Percentiles rank a stretch among this genome's conserved stretches.
Evolutionary conservation across 176 grass and related monocot genomes (phyloP).

Genomic region (Melocanna baccifera): DNA sequence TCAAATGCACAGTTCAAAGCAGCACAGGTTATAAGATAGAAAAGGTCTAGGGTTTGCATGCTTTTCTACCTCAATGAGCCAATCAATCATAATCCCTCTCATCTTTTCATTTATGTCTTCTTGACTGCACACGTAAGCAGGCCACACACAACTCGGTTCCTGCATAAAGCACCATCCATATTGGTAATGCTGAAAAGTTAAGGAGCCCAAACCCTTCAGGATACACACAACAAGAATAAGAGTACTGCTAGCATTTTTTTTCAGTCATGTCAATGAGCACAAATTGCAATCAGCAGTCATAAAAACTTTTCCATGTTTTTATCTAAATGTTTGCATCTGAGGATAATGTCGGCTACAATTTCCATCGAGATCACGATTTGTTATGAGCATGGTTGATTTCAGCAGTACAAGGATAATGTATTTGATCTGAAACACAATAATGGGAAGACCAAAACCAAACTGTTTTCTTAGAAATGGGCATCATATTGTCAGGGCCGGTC

Average conservation of each 20-base stretch:
- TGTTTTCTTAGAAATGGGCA: background rate
- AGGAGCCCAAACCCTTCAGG: background rate
- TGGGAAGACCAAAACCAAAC: background rate
- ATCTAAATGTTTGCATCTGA: background rate
- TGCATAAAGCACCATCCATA: slow-evolving; percentile 33
- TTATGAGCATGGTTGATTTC: background rate
- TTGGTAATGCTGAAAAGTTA: slow-evolving; percentile 29
- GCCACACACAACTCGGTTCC: slow-evolving; percentile 51
- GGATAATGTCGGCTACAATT: background rate
- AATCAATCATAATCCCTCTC: slow-evolving; percentile 85
- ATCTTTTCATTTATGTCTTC: slow-evolving; percentile 89
- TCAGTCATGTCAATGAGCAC: background rate
- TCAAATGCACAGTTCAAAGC: background rate
- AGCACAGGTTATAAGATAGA: background rate
- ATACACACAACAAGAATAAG: background rate
- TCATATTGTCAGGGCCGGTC: no score
- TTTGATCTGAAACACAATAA: slow-evolving; percentile 1
- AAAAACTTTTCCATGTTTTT: background rate
- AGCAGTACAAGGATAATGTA: slow-evolving; percentile 13
- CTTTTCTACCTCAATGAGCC: slow-evolving; percentile 79
- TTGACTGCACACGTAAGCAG: slow-evolving; percentile 78
- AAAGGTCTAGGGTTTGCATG: background rate
- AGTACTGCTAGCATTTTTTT: background rate
- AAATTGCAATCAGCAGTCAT: background rate
- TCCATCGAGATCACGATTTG: background rate